A percentile compares a stretch with the other conserved stretches of the same genome.
Evolutionary conservation across 768 basidiomycete genomes (phyloP).

Genomic region (Lactarius vividus): DNA sequence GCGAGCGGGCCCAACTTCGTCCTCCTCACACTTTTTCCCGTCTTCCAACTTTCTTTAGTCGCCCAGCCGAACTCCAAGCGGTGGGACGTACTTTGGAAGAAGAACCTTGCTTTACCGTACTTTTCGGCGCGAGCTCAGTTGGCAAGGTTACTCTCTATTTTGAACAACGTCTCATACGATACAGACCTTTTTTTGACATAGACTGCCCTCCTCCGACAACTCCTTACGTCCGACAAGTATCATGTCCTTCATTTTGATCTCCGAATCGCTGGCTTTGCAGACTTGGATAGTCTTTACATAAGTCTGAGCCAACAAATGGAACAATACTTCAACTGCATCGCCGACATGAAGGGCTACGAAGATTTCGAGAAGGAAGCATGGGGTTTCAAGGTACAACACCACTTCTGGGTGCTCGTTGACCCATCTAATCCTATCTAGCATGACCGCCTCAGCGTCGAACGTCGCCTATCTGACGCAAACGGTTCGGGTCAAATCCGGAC

Average conservation of each 20-base stretch:
- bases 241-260: conserved; percentile 85
- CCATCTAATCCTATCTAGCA: conserved; percentile 45
- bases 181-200: conserved; percentile 31
- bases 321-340: conserved; percentile 68
- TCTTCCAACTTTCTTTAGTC: conserved; percentile 69
- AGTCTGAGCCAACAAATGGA: conserved; percentile 82
- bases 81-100: conserved; percentile 64
- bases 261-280: conserved; percentile 80
- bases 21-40: conserved; percentile 77
- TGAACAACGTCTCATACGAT: background rate
- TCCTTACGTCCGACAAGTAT: conserved; percentile 63
- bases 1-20: conserved; percentile 62
- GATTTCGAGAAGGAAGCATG: conserved; percentile 73
- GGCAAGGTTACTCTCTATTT: conserved; percentile 55
- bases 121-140: conserved; percentile 78
- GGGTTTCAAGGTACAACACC: conserved; percentile 65
- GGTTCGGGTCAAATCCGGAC: conserved; percentile 56
- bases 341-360: conserved; percentile 57
- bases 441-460: conserved; percentile 71
- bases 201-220: conserved; percentile 78
- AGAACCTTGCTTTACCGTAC: conserved; percentile 75
- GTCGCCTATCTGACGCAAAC: conserved; percentile 49
- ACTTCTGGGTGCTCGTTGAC: background rate
- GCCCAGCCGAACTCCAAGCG: conserved; percentile 62
- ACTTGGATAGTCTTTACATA: conserved; percentile 71